Evolutionary conservation across 2,329 filamentous ascomycete genomes (phyloP).

Genomic region (Penicillium psychrosexuale): DNA sequence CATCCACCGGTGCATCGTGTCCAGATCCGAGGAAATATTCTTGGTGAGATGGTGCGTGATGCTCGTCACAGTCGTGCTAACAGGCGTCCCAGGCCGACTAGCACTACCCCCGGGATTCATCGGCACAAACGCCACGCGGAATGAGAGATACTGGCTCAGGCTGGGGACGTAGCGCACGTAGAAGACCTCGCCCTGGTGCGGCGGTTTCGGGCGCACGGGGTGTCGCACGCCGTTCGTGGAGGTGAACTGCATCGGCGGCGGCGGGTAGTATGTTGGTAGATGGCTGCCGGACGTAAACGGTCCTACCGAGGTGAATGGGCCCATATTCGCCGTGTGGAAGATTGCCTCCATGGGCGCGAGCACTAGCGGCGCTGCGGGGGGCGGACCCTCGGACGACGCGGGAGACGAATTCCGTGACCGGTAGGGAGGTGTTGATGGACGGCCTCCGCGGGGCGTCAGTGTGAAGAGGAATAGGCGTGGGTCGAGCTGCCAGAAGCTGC

Average conservation of each 20-base stretch:
- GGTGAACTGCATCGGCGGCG: conserved; percentile 74
- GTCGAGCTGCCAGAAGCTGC: conserved; percentile 90
- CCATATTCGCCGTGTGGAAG: conserved; percentile 36
- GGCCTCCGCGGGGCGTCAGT: conserved; percentile 57
- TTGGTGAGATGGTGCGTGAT: conserved; percentile 41
- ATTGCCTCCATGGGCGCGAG: conserved; percentile 25
- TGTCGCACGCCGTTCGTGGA: conserved; percentile 77
- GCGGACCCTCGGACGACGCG: conserved; percentile 24
- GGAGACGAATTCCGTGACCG: conserved; percentile 53
- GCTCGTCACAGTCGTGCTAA: conserved; percentile 38
- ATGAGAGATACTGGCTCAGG: conserved; percentile 78
- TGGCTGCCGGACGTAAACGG: conserved; percentile 81
- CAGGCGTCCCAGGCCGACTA: conserved; percentile 24
- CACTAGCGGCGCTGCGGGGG: neutral
- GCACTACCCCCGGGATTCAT: conserved; percentile 49
- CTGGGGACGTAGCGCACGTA: conserved; percentile 86
- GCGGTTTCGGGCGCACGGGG: conserved; percentile 81
- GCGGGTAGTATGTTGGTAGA: conserved; percentile 86
- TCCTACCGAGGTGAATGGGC: conserved; percentile 45
- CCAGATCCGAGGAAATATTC: conserved; percentile 53
- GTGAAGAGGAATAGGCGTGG: conserved; percentile 85
- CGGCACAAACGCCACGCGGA: conserved; percentile 70
- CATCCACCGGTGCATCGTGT: conserved; percentile 83
- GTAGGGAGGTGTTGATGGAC: conserved; percentile 51
- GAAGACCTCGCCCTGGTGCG: conserved; percentile 84